Base-by-base conservation (phyloP, 768 basidiomycete genomes). In the Lyophyllum atratum region DNA sequence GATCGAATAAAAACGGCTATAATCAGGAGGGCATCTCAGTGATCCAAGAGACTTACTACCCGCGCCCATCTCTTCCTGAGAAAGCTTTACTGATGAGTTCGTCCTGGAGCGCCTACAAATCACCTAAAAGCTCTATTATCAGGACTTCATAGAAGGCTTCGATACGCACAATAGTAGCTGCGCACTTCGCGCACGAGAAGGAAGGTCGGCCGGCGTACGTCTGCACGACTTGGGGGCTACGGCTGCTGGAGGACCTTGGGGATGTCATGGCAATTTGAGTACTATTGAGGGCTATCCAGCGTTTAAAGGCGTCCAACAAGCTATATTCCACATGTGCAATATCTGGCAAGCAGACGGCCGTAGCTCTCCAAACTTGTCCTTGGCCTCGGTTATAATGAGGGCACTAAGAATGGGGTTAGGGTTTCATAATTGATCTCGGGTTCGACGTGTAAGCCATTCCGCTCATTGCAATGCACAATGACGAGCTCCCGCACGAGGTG, bases 81-180 rank as follows among this genome's bases (percentile, higher is more conserved):
- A 93, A 93, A 0, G 89, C 76, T 66, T 93, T 93, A 75, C 89
- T 91, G 58, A 93, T 90, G 21, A 92, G 71, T 63, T 93, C 91
- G 61, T 93, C 92, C 69, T 93, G 90, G 15, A 93, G 76, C 21
- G 86, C 82, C 90, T 92, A 56, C 59, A 31, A 46, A 50, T 49
- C 26, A 14, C 10, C 5, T 34, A 11, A 29, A 17, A 21, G 4
- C 9, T 12, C 11, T 24, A 2, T 52, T 17, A 15, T 49, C 37
- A n/a, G 21, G 17, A 7, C 9, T 17, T 17, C 15, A 31, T 34
- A 47, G 53, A 26, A 12, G 40, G 25, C n/a, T 12, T 22, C 25
- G 3, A 49, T 26, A 73, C 87, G 52, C 52, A 90, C 90, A 49
- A 93, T 83, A 15, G 85, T 82, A 17, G 86, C 85, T 47, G 87